Conservation (phyloP, 441 rosid genomes). For the Populus hybrid region DNA sequence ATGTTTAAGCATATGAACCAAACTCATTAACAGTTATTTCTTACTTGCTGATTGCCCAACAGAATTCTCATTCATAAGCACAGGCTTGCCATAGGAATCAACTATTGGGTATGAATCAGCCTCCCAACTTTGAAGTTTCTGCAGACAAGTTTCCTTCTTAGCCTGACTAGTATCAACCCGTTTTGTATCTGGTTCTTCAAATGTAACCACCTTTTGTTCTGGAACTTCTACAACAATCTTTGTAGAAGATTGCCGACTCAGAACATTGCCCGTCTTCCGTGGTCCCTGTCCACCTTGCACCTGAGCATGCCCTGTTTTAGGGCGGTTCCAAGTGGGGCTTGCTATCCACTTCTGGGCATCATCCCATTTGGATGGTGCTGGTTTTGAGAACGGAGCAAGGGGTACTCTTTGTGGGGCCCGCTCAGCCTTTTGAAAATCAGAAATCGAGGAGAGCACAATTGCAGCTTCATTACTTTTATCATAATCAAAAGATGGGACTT, state of each 20-base stretch:
- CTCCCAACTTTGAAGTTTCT: conserved; percentile 61
- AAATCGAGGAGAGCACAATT: conserved; percentile 51
- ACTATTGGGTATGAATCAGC: conserved; percentile 38
- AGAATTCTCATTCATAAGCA: conserved; percentile 58
- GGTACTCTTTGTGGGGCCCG: conserved; percentile 33
- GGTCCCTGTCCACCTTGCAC: conserved; percentile 30
- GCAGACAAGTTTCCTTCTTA: conserved; percentile 41
- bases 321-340: conserved; percentile 60
- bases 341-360: conserved; percentile 96
- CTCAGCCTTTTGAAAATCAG: conserved; percentile 78
- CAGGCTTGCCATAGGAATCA: conserved; percentile 62
- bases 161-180: conserved; percentile 56
- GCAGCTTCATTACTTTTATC: conserved; percentile 33
- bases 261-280: conserved; percentile 45
- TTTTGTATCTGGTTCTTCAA: conserved; percentile 74
- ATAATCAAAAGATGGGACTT: conserved; percentile 40
- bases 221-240: conserved; percentile 66
- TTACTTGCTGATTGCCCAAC: conserved; percentile 56
- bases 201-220: conserved; percentile 36
- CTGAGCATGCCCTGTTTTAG: conserved; percentile 44
- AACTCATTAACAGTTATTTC: conserved; percentile 15
- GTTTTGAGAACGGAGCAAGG: conserved; percentile 52
- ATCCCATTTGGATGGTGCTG: conserved; percentile 84
- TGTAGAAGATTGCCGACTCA: conserved; percentile 52
- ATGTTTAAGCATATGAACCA: conserved; percentile 5